Evolutionary conservation across 768 basidiomycete genomes (phyloP), one percentile per base, ranked within the genome.

Genomic region (Mycena galopus): DNA sequence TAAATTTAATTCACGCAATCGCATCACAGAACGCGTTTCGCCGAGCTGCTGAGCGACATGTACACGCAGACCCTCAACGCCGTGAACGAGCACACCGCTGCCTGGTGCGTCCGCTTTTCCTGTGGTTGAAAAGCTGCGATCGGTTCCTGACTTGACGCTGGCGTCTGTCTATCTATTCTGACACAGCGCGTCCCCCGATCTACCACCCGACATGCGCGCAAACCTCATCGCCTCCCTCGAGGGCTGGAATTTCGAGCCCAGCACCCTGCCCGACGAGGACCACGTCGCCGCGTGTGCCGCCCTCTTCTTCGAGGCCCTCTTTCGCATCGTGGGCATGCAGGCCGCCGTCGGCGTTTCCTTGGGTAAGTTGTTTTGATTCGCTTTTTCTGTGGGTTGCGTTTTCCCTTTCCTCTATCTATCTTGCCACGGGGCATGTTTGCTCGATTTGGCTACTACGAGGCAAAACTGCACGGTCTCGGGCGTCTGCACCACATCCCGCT

Each of bases 201-300:
- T 89, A 29, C 81, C 88, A 33, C 79, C 81, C 42, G 84, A 84
- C 23, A 88, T 86, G 35, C 89, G 95, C 71, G 79, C 80, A 25
- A 86, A 89, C 29, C 88, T 98, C 59, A 92, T 97, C 75, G 79
- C 83, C 25, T 84, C 86, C 0, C 86, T 98, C 17, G 91, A 93
- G 69, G 87, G 86, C 16, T 99, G 97, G 97, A 85, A 93, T 74
- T 99, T 98, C 79, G 93, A 98, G 78, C 96, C 97, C 5, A 92
- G 94, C 81, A 88, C 88, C 44, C 88, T 98, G 42, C 88, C 91
- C 17, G 59, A 39, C 25, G 91, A 95, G 65, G 93, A 94, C 64
- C 95, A 99, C 81, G 87, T 96, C 14, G 84, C 95, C 17, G 88
- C 91, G 25, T 96, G 94, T 77, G 92, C 94, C 0, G 87, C 94